Conservation (phyloP, 768 basidiomycete species). For the Trametes gibbosa region DNA sequence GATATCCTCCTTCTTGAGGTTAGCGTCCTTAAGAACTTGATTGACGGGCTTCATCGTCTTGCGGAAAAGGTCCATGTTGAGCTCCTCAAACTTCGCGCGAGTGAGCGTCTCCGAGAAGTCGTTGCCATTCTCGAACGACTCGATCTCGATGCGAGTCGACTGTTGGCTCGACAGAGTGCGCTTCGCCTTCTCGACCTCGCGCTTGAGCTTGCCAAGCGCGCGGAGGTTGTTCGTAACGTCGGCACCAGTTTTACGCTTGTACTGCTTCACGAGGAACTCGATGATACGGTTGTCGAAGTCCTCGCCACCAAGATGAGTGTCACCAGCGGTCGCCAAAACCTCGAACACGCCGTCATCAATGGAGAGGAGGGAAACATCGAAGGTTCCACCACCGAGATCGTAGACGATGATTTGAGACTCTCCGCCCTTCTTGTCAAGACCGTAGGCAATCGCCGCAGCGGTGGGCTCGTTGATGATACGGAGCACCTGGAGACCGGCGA, state of each 20-base stretch:
- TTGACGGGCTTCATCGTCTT: slow-evolving; percentile 99
- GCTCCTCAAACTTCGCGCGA: slow-evolving; percentile 97
- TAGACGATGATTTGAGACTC: slow-evolving; percentile 97
- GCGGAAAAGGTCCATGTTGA: slow-evolving; percentile 98
- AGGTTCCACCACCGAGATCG: slow-evolving; percentile 98
- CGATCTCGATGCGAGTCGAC: slow-evolving; percentile 89
- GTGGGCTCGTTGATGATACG: slow-evolving; percentile 99
- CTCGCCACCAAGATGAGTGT: slow-evolving; percentile 64
- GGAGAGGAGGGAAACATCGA: slow-evolving; percentile 92
- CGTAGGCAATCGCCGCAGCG: slow-evolving; percentile 96
- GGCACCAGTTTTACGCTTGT: slow-evolving; percentile 65
- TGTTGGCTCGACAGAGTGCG: slow-evolving; percentile 83
- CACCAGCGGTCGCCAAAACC: slow-evolving; percentile 59
- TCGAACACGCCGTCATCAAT: slow-evolving; percentile 62
- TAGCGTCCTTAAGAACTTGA: slow-evolving; percentile 97
- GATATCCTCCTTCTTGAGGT: slow-evolving; percentile 96
- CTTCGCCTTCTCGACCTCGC: slow-evolving; percentile 74
- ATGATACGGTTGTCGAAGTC: slow-evolving; percentile 75
- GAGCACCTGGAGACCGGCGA: slow-evolving; percentile 91
- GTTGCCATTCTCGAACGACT: slow-evolving; percentile 93
- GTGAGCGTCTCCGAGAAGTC: slow-evolving; percentile 98
- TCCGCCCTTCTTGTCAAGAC: slow-evolving; percentile 92
- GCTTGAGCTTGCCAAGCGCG: slow-evolving; percentile 68
- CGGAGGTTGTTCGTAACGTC: slow-evolving; percentile 60
- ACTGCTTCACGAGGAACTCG: slow-evolving; percentile 64